Base-by-base conservation (phyloP, 1,139 yeast species). In the Diutina catenulata region DNA sequence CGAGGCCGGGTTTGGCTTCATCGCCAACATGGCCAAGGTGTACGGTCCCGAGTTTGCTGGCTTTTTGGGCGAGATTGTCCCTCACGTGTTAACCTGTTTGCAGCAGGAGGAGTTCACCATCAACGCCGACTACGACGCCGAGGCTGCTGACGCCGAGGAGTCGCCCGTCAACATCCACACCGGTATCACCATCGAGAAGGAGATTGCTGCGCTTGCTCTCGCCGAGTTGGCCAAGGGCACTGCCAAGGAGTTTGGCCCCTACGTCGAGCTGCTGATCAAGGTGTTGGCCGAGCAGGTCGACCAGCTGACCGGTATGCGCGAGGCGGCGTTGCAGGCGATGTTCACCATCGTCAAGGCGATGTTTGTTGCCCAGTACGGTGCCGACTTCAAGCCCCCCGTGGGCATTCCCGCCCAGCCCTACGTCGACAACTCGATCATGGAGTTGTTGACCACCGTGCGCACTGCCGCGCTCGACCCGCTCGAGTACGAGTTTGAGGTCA, bases 131-230 rank as follows among this genome's bases (percentile, higher is more conserved):
- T 62, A 52, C 19, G 71, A 56, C 16, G 47, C 42, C 16, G 48
- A 42, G 15, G 62, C 57, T 13, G 76, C 67, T 40, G 78, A 74
- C 43, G 88, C 80, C 39, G 57, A 79, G 47, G 76, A 73, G 43
- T 78, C 79, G 51, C 80, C 80, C 47, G 70, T 83, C 55, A 80
- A 83, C 49, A 88, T 88, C 47, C 87, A 87, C 68, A 82, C 95
- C 38, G 97, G 95, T 66, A 78, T 91, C 52, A 86, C 96, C 47
- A 81, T 84, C 52, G 98, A 91, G 65, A 91, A 91, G 65, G 98
- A 91, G 66, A 87, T 84, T 50, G 95, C 96, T n/a, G 74, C 93
- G 36, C 93, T 88, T 53, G 94, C 96, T 18, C 65, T 91, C 49
- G 80, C 87, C 37, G 96, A 91, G 53, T 73, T 91, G 54, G 94